phyloP scores from a whole-genome alignment of 2,329 filamentous ascomycete genomes.

The Sporothrix brunneoviolacea region DNA sequence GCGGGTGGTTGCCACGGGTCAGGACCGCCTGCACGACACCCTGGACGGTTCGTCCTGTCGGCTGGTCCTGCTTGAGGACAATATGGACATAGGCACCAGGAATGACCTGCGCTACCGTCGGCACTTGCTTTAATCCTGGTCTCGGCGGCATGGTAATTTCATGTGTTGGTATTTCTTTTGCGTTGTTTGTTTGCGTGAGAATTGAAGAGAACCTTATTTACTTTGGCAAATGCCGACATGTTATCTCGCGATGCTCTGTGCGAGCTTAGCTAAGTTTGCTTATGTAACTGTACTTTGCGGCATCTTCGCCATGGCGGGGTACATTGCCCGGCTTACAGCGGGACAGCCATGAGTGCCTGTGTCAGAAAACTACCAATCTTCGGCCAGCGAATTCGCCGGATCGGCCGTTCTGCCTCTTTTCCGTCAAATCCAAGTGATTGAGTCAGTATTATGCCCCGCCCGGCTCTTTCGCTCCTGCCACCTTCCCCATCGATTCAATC shows the following conservation, averaged over 20 bases:
- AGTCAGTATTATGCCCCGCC: slow-evolving; percentile 21
- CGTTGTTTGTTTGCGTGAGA: not conserved
- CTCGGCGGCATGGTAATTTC: not conserved
- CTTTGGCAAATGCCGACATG: too few relatives aligned
- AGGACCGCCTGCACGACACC: slow-evolving; percentile 62
- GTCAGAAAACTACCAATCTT: too few relatives aligned
- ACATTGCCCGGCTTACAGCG: slow-evolving; percentile 7
- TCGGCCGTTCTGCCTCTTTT: not conserved
- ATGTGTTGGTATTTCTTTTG: not conserved
- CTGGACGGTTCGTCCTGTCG: slow-evolving; percentile 62
- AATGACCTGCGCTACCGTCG: slow-evolving; percentile 37
- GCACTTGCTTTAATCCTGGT: slow-evolving; percentile 3
- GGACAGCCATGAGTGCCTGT: too few relatives aligned
- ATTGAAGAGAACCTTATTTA: not conserved
- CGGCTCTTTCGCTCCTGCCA: slow-evolving; percentile 12
- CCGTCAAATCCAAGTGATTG: not conserved
- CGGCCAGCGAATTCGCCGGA: not conserved
- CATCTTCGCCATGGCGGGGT: slow-evolving; percentile 5
- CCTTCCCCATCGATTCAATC: slow-evolving; percentile 17
- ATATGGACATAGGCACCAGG: slow-evolving; percentile 63
- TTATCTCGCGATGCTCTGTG: too few relatives aligned
- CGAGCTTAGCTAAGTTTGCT: too few relatives aligned
- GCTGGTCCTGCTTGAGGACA: slow-evolving; percentile 69
- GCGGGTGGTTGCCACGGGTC: slow-evolving; percentile 66
- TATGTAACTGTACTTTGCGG: not conserved